A percentile compares a stretch with the other conserved stretches of the same genome.
phyloP scores from a whole-genome alignment of 495 filamentous ascomycete genomes.

The Alectoria sarmentosa region DNA sequence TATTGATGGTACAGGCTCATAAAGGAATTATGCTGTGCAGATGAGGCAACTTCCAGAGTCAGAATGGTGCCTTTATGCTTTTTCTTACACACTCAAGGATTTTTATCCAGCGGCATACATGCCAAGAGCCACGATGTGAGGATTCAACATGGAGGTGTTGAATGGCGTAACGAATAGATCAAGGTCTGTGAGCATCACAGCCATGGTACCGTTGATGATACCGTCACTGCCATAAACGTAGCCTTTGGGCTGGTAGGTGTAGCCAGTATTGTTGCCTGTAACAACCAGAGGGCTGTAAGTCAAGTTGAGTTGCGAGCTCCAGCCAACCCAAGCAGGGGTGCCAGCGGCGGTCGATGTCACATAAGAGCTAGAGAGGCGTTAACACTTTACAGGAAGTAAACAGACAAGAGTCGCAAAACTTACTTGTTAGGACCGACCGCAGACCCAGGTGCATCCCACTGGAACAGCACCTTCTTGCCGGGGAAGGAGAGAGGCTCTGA shows the following conservation, averaged over 20 bases:
- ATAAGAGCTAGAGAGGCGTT: constrained; percentile 72
- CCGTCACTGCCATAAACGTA: constrained; percentile 59
- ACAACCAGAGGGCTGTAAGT: constrained; percentile 46
- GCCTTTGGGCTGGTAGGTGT: constrained; percentile 60
- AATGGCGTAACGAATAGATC: constrained; percentile 67
- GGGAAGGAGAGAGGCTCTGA: constrained; percentile 64
- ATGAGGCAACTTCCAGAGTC: no score
- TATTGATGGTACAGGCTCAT: no score
- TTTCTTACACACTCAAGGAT: no score
- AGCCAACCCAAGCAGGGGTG: constrained; percentile 59
- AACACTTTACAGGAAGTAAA: no score
- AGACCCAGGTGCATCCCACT: constrained; percentile 74
- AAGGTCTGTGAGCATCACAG: constrained; percentile 66
- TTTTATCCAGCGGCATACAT: constrained; percentile 81
- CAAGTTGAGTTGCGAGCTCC: constrained; percentile 78
- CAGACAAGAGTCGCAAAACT: no score
- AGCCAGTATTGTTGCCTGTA: constrained; percentile 37
- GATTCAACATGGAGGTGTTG: constrained; percentile 66
- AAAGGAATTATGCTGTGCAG: constrained; percentile 1
- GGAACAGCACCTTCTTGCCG: constrained; percentile 61
- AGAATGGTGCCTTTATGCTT: no score
- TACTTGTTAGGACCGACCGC: no score
- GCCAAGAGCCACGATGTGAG: constrained; percentile 66
- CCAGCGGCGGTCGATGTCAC: constrained; percentile 56
- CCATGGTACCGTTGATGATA: constrained; percentile 72